Base-by-base conservation (phyloP, 208 protist species). In the Wallacemonas sp. region DNA sequence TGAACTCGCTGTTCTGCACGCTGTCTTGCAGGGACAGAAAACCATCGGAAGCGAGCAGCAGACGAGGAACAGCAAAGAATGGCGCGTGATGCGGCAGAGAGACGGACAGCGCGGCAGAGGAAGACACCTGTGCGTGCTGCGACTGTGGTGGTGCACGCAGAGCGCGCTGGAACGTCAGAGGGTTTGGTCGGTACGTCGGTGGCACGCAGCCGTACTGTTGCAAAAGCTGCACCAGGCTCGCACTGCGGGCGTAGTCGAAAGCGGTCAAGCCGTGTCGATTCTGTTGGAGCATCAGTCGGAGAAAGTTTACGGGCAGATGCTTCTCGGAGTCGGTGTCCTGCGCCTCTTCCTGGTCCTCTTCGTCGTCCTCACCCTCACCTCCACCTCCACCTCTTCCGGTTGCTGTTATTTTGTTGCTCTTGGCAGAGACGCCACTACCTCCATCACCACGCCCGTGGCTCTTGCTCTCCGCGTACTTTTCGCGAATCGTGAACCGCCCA, bases 161-260 rank as follows among this genome's bases (percentile, higher is more conserved):
- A 4, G 70, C 62, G 33, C 71, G 67, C 17, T 34, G 68, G 46
- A 86, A 86, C 6, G 70, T 75, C n/a, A 64, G 75, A 1, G 88
- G 88, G 69, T 94, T 88, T 3, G 84, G 82, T 14, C 84, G 79
- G 62, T 94, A 94, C 21, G 82, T 80, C 2, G 88, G 88, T 22
- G 88, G 84, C 38, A 91, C 82, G 56, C 88, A 94, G 19, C 88
- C 84, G 62, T 89, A 94, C 60, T 80, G 78, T 68, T 82, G 62
- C 26, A 94, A 72, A 28, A 94, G 53, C 63, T 81, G 72, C 30
- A 94, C 66, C 88, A 94, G 90, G 12, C 72, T 68, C 21, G 82
- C 71, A 21, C 82, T 86, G 26, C 75, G 79, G 0, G 88, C 84
- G 62, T 94, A 94, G 77, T 94, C 88, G 65, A 94, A 91, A 1